These are phyloP conservation scores for Inga oerstediana DNA, from an alignment of 306 rosid species.

Conservation along the genomic window DNA sequence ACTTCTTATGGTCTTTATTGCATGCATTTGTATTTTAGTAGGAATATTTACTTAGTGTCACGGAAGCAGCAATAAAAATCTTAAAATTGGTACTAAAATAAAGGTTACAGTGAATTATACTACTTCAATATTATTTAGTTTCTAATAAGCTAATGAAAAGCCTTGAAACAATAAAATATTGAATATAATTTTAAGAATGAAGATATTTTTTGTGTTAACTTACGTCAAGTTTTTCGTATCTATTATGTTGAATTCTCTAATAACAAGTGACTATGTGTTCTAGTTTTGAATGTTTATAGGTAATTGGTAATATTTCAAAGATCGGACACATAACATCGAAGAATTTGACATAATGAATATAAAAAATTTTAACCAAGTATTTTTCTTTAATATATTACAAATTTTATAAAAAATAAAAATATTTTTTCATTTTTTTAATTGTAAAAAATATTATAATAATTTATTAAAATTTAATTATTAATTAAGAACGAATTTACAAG, in stretches of 20 bases:
- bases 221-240: no score
- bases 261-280: no score
- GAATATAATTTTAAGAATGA: background rate
- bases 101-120: background rate
- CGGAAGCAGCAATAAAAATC: background rate
- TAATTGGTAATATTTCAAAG: no score
- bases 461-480: background rate
- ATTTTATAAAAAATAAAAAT: background rate
- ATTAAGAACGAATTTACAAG: background rate
- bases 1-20: background rate
- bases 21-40: background rate
- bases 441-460: background rate
- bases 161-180: background rate
- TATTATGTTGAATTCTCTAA: no score
- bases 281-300: no score
- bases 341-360: no score
- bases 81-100: background rate
- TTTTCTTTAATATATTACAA: background rate
- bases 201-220: background rate
- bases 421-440: background rate
- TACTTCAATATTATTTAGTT: background rate
- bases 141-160: background rate
- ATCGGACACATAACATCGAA: no score
- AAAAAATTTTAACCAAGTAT: no score
- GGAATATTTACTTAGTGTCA: no score